Evolutionary conservation across 768 basidiomycete genomes (phyloP), one percentile per base, ranked within the genome.

Genomic region (Auriscalpium microsporum): DNA sequence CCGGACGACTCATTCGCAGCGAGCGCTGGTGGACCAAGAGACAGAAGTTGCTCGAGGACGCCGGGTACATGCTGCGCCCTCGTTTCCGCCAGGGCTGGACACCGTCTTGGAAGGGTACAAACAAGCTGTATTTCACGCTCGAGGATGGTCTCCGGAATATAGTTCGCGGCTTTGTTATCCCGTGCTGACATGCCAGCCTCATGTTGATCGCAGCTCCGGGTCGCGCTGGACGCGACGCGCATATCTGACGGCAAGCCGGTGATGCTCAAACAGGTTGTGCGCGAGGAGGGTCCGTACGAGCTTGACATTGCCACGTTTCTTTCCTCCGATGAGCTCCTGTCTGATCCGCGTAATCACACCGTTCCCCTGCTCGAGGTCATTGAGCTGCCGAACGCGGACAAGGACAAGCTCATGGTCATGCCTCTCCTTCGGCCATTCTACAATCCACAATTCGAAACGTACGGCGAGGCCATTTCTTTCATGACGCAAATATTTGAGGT

Each of bases 391-490:
- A 40, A 37, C 11, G 55, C 51, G 0, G 47, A 53, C 10, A 56
- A 51, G 6, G 54, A 59, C 9, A 50, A 53, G 23, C 13, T 54
- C n/a, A 53, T 63, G 42, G 55, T 67, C 16, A 59, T 65, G 57
- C 65, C 67, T 16, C 56, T 58, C 19, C 57, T 67, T 5, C 50
- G 63, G 1, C 37, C 44, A 1, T 58, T 55, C 47, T 42, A 65
- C 28, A 51, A 58, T 17, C 65, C 67, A 16, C 53, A 28, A 10
- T 69, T 67, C 45, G 55, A 59, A 21, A 64, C 64, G 5, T 52
- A 60, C 16, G 67, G 59, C 6, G 67, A 69, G 44, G 58, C 58
- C 7, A 49, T 69, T 5, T 61, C 60, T 10, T 69, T 62, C 45
- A 52, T 67, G 5, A 37, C 57, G 3, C 65, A 67, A 45, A 35